Base-by-base conservation (phyloP, 2,329 filamentous ascomycete species). In the Botrytis byssoidea region DNA sequence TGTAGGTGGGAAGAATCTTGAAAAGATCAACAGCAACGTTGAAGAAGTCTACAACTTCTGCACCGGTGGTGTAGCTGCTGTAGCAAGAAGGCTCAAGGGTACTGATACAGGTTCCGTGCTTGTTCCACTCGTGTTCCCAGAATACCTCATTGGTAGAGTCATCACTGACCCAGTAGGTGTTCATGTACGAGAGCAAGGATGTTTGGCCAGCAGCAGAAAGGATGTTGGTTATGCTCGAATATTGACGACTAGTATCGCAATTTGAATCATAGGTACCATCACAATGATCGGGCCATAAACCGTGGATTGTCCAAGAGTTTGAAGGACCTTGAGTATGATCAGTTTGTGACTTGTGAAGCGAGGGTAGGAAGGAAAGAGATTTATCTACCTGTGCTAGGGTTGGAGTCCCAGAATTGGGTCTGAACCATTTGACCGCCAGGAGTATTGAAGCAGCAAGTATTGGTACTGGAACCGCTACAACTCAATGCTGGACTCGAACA, bases 331-430 rank as follows among this genome's bases (percentile, higher is more conserved):
- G 6, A 22, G 32, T 6, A 46, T 32, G 20, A 32, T 67, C 12
- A 55, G 44, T 44, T 67, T 44, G 6, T 35, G 22, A n/a, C 10
- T 70, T 48, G 12, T 22, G n/a, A 29, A 63, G 60, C 14, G 35
- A 25, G 25, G n/a, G 32, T 55, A 2, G 29, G 59, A 55, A 29
- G 60, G 32, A 48, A 61, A 29, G 16, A 69, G 7, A 55, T 55
- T n/a, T 61, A 22, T 29, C 51, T 72, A 74, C 73, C 73, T 6
- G 89, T 87, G 1, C 86, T 83, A 1, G 91, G 91, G 74, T 87
- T 80, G 0, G 89, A 87, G 79, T 94, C 92, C 92, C 92, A 94
- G 83, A 94, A 94, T 78, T 94, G 92, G 3, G 92, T 94, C 81
- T 89, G 88, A 7, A 94, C 85, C 63, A 94, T 83, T 75, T 92